Percentiles rank a stretch among this genome's conserved stretches.
Evolutionary conservation across 2,329 filamentous ascomycete genomes (phyloP).

Genomic region (Epichloe brachyelytri): DNA sequence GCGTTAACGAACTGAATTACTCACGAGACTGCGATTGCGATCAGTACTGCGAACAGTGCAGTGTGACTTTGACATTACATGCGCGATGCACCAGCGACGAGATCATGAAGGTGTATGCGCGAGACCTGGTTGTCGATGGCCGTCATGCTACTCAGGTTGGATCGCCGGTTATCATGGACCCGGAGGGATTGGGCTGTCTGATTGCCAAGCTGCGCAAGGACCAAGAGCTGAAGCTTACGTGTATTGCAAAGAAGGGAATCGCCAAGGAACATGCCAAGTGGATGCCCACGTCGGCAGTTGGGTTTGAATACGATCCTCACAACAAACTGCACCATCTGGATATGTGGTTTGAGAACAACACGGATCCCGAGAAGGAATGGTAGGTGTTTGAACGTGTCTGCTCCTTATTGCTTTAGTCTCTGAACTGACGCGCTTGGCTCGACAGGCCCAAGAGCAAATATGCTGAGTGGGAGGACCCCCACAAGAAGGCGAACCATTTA

Average conservation of each 20-base stretch:
- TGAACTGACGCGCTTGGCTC: background rate
- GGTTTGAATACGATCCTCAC: constrained; percentile 96
- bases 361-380: constrained; percentile 73
- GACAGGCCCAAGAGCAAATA: constrained; percentile 69
- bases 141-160: constrained; percentile 66
- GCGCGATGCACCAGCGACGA: constrained; percentile 76
- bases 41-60: constrained; percentile 85
- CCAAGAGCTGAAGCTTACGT: constrained; percentile 81
- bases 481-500: constrained; percentile 73
- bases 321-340: constrained; percentile 90
- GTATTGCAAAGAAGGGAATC: constrained; percentile 95
- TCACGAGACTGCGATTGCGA: constrained; percentile 95
- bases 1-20: constrained; percentile 72
- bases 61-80: constrained; percentile 71
- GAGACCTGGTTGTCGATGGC: constrained; percentile 65
- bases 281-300: constrained; percentile 83
- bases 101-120: constrained; percentile 87
- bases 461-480: constrained; percentile 67
- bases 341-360: constrained; percentile 75
- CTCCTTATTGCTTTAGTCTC: background rate
- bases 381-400: constrained; percentile 28
- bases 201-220: constrained; percentile 84
- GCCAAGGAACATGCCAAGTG: constrained; percentile 98
- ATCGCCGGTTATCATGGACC: constrained; percentile 70
- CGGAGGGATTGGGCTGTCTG: constrained; percentile 66